Base-by-base conservation (phyloP, 2,329 filamentous ascomycete species). In the Colletotrichum spaethianum region DNA sequence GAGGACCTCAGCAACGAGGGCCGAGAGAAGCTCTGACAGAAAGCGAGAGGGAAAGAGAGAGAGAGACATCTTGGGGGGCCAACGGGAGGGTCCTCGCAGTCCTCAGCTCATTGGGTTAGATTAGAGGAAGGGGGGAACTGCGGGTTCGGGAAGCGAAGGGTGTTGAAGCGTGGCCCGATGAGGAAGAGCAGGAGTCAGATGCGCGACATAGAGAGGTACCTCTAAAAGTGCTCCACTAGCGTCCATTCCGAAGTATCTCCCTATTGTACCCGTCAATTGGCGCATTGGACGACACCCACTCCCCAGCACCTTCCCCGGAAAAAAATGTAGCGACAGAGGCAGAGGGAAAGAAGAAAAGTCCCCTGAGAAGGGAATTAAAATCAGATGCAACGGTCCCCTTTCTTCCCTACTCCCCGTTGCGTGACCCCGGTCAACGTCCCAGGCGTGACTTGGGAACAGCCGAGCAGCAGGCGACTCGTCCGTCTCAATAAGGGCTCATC, bases 81-180 rank as follows among this genome's bases (percentile, higher is more conserved):
- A 55, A 52, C 20, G 46, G 65, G 67, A 66, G 67, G 67, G 67
- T 70, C 67, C 38, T 26, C n/a, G 50, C 61, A 53, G 64, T 72
- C 69, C 65, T 68, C 65, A 40, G 59, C 28, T 68, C 56, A 72
- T 72, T 72, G 64, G 64, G 42, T 71, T 63, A 69, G 53, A 69
- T 72, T 69, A 28, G 50, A 59, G 53, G 63, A 40, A 26, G 44
- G 50, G 56, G 48, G 48, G 59, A 18, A 53, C 66, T 52, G 69
- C 57, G 69, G 64, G 33, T 20, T 67, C 63, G 63, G 44, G 59
- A 42, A 26, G 46, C 38, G 40, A 67, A 62, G 48, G 40, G 46
- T 38, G 56, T 46, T 44, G 63, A 55, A 36, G 50, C 61, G 50
- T 66, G 55, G 14, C 67, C 62, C 26, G 67, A 66, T 50, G 46